Evolutionary conservation across 768 basidiomycete genomes (phyloP), one percentile per base, ranked within the genome.

Genomic region (Boletus pseudo-olivaceus): DNA sequence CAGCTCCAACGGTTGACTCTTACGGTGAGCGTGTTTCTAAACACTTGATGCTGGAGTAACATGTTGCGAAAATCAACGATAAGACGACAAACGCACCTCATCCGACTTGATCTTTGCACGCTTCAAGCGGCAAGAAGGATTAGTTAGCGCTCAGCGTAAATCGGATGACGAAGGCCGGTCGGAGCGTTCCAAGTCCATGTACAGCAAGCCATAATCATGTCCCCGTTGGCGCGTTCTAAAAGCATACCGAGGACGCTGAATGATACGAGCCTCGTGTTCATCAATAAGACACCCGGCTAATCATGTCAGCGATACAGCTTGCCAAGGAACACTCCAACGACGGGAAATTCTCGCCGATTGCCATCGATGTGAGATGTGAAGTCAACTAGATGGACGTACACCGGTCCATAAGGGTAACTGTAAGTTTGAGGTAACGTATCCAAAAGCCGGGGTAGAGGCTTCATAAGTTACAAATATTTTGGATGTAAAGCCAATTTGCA

Each of bases 301-400:
- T 43, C 42, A 11, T 43, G 17, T 29, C 23, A 27, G 5, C 42
- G 23, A 29, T 49, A 64, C 62, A 61, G 62, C 62, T 62, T 59
- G 57, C 54, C 63, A 65, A 64, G 51, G 55, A 19, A 42, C 62
- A 15, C 51, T 53, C 62, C 57, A 55, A 40, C 26, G 34, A 7
- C 23, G 41, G 42, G 23, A 26, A 43, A 29, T 29, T 29, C 27
- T 43, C 10, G 5, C 27, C 42, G 26, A 27, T 17, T 27, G 23
- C 23, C 23, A 23, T 23, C 23, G 23, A 23, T 23, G 23, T 23
- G 23, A 23, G 23, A 23, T 23, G 23, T 23, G 23, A 23, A 23
- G 23, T 23, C 23, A 23, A 23, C 23, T 23, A 23, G 23, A 23
- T 23, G n/a, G n/a, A n/a, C n/a, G n/a, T n/a, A n/a, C n/a, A n/a